Base-by-base conservation (phyloP, 495 filamentous ascomycete genomes). In the Jackrogersella multiformis region DNA sequence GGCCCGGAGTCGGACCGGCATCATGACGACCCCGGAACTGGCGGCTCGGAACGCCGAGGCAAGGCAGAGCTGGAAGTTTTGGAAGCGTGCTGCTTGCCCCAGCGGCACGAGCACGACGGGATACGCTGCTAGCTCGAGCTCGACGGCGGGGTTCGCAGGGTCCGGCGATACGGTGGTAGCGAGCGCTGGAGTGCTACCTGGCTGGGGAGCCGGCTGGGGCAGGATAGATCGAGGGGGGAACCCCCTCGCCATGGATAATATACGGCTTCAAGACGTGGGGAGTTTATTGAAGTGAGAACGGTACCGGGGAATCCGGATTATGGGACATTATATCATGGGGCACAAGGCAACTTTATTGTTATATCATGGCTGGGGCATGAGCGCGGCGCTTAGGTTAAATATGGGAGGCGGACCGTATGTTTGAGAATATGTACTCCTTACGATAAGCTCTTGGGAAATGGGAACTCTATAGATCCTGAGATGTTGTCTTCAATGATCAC, bases 151-250 rank as follows among this genome's bases (percentile, higher is more conserved):
- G 7, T 69, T 75, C 2, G 57, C 66, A 10, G 48, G 30, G 42
- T 63, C 65, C 21, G 66, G 68, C 18, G 73, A 72, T 34, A 58
- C 62, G 5, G 48, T 71, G 42, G 52, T 72, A 12, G 55, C 68
- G 5, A 57, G 34, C 38, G 56, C 71, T 0, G 60, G 52, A 5
- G 69, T 73, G 5, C 54, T 76, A 13, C 76, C 76, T 8, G 74
- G 74, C 30, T 78, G 76, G 76, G 76, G 76, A 18, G 72, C 56
- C 4, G 76, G 76, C 24, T 78, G 76, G 76, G 76, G 76, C 5
- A 53, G 76, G 30, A 69, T 76, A 57, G 76, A 78, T 61, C 68
- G 74, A 42, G 73, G 72, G 20, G 62, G 62, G 5, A 67, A 64
- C 13, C 39, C 66, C 15, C 48, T 66, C 4, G 48, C 56, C 1